Base-by-base conservation (phyloP, 2,329 filamentous ascomycete species). In the Sporothrix brunneoviolacea region DNA sequence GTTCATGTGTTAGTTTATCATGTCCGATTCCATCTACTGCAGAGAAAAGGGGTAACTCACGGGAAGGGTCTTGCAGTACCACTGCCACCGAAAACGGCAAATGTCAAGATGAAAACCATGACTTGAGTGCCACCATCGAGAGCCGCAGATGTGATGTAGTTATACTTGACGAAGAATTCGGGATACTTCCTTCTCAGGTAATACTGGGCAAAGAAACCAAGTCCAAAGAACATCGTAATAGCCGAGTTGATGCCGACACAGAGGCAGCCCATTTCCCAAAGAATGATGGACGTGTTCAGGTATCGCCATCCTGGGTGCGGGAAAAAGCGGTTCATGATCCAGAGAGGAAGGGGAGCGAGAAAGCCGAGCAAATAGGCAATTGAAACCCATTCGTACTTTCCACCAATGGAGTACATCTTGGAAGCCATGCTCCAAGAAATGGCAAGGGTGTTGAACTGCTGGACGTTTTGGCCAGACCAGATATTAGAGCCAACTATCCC, bases 361-460 rank as follows among this genome's bases (percentile, higher is more conserved):
- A 73, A 69, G 28, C 73, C 73, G 19, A 75, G 43, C 0, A 72
- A 59, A 42, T 70, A 64, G 8, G 65, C 60, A 9, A 73, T 57
- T 3, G 82, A 81, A 46, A 85, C 84, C 81, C 82, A 85, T 61
- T 80, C 78, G 15, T 79, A 81, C 8, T 81, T 82, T 36, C 80
- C 79, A 50, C 78, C 82, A 61, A 83, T 83, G 7, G 83, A 36
- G 30, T 41, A 55, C 47, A 55, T 55, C 27, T 55, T 39, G 19
- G 38, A 41, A 3, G 43, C 51, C 15, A 52, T 48, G 36, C 48
- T 43, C 51, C 53, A 55, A 5, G 51, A 45, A 40, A 53, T 43
- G 48, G 53, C 51, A 13, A 53, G 48, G 3, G 53, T 47, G 37
- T 55, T 55, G 37, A 51, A 53, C 33, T 50, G 62, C 56, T 77